Evolutionary conservation across 1,139 yeast genomes (phyloP), one percentile per base, ranked within the genome.

Genomic region (Geotrichum macrosporum): DNA sequence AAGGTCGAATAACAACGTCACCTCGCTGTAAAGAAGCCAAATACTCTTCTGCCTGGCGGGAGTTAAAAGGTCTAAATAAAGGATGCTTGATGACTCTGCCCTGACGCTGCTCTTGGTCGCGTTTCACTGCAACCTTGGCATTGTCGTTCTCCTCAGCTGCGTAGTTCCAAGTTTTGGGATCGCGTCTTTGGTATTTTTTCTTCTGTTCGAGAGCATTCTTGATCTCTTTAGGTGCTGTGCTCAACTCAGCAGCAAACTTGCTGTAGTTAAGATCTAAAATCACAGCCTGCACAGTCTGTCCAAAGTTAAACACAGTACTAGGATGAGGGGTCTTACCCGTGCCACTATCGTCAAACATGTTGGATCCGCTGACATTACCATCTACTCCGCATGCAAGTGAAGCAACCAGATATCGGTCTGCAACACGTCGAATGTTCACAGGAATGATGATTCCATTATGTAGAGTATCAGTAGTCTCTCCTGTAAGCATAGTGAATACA

Each of bases 1-100:
- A 88, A 9, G 97, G 98, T 57, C 99, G 78, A 50, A 92, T 86
- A 27, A 94, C 95, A 68, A 88, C 78, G 59, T 87, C 96, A 43
- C 99, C 99, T 51, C 89, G 82, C 40, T 81, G 78, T 64, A 84
- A 78, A 13, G 95, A 85, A 10, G 96, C 96, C 60, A 92, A 74
- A 59, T 76, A 89, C 59, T 86, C 95, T 66, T 92, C 97, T 0
- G 99, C 97, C 69, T 92, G 96, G 52, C 75, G 75, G 53, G 84
- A 78, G 58, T 80, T 85, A 71, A 89, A 83, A 53, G 85, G 83
- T 57, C 80, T 84, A 75, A 86, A 92, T 61, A 84, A 77, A 37
- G 96, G 95, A 70, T 92, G 99, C 63, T 88, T 94, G 57, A 92
- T 78, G 55, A 86, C 84, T 62, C 95, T 75, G 60, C 83, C 71